phyloP scores from a whole-genome alignment of 1,284 basidiomycete species.

The Boletus smithii region DNA sequence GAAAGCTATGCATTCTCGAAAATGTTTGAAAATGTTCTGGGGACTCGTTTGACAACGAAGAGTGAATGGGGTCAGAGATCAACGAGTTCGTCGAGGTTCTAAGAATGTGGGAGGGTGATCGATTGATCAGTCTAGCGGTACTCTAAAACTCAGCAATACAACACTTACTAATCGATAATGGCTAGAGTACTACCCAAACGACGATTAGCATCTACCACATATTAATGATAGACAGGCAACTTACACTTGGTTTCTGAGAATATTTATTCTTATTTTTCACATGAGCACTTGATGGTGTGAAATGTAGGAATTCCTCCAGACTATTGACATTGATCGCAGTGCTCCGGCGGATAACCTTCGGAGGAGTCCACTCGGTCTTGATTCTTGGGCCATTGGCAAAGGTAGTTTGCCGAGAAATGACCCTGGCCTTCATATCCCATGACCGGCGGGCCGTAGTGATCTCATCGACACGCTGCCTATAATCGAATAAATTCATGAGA shows the following conservation, averaged over 20 bases:
- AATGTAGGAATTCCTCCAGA: constrained; percentile 6
- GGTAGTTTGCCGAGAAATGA: constrained; percentile 17
- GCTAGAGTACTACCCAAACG: constrained; percentile 20
- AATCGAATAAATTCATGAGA: neutral
- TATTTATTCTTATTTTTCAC: constrained; percentile 2
- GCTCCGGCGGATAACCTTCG: constrained; percentile 6
- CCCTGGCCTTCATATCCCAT: constrained; percentile 4
- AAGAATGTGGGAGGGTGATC: neutral
- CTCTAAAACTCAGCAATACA: neutral
- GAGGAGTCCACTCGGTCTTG: constrained; percentile 3
- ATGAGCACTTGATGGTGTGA: neutral
- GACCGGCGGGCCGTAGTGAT: constrained; percentile 18
- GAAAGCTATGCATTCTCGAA: neutral
- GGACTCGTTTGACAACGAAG: neutral
- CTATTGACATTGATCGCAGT: constrained; percentile 12
- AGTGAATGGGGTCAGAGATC: constrained; percentile 13
- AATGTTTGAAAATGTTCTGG: neutral
- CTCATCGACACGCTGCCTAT: constrained; percentile 22
- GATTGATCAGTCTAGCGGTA: neutral
- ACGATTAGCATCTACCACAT: neutral
- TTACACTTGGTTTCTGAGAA: constrained; percentile 23
- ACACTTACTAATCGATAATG: constrained; percentile 25
- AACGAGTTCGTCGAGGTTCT: constrained; percentile 24
- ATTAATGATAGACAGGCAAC: neutral
- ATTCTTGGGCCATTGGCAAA: constrained; percentile 8